These are phyloP conservation scores for Phalaenopsis equestris DNA, from an alignment of 106 monocot species.

Conservation along the genomic window DNA sequence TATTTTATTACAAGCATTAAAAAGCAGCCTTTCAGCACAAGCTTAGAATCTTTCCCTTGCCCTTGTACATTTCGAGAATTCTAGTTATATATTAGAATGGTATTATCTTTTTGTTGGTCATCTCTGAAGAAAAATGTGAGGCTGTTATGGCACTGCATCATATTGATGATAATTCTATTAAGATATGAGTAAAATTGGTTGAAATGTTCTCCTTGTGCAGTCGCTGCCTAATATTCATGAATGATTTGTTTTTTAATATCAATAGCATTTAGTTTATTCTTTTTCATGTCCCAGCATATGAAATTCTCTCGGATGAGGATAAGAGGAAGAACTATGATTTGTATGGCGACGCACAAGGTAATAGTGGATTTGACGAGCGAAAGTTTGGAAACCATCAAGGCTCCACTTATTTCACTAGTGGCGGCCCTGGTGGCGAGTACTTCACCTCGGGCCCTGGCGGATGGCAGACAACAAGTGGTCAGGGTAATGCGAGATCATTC, in stretches of 20 bases:
- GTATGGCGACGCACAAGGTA: slow-evolving; percentile 77
- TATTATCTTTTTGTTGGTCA: too few relatives aligned
- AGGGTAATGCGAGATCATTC: slow-evolving; percentile 52
- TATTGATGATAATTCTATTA: neutral
- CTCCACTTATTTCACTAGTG: slow-evolving; percentile 53
- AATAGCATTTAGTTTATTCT: neutral
- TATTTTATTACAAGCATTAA: too few relatives aligned
- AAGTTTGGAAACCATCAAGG: slow-evolving; percentile 65
- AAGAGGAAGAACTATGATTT: slow-evolving; percentile 96
- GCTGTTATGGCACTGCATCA: too few relatives aligned
- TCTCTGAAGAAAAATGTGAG: too few relatives aligned
- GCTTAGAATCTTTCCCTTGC: too few relatives aligned
- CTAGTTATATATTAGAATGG: too few relatives aligned
- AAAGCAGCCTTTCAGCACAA: too few relatives aligned
- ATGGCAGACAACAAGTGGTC: slow-evolving; percentile 53
- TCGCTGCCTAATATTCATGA: neutral
- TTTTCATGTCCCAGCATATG: slow-evolving; percentile 61
- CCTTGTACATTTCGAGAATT: too few relatives aligned
- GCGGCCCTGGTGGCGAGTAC: slow-evolving; percentile 34
- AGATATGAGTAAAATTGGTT: neutral
- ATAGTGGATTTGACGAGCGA: slow-evolving; percentile 36
- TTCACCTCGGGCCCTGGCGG: slow-evolving; percentile 43
- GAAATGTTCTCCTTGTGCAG: neutral
- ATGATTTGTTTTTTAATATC: neutral
- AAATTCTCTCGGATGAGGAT: slow-evolving; percentile 91